A percentile compares a stretch with the other conserved stretches of the same genome.
Evolutionary conservation across 306 rosid genomes (phyloP).

Genomic region (Pyrus pyrifolia): DNA sequence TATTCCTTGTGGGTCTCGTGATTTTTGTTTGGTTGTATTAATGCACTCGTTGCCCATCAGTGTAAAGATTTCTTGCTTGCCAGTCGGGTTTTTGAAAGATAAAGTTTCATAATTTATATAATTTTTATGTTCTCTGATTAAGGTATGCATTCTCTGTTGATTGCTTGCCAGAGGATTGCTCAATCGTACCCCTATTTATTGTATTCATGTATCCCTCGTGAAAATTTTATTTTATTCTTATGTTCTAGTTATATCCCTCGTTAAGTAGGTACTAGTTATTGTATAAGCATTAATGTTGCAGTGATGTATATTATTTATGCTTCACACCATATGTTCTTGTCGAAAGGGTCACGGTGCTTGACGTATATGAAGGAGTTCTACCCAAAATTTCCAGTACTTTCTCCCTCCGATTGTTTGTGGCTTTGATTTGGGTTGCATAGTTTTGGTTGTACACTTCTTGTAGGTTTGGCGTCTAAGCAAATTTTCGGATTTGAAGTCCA

Average conservation of each 20-base stretch:
- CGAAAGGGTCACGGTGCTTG: neutral
- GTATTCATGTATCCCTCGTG: neutral
- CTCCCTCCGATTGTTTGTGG: neutral
- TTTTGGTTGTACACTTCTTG: neutral
- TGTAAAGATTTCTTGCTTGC: neutral
- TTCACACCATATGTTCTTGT: neutral
- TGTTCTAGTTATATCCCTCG: too few species aligned
- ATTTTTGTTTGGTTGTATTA: neutral
- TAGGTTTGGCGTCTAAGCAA: neutral
- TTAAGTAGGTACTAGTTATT: neutral
- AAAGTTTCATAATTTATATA: neutral
- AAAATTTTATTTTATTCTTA: neutral
- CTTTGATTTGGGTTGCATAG: neutral
- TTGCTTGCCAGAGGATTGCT: neutral
- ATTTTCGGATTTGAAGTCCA: neutral
- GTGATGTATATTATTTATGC: neutral
- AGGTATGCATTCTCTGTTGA: neutral
- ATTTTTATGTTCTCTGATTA: neutral
- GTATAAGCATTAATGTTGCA: neutral
- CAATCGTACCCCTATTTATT: neutral
- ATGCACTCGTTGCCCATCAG: neutral
- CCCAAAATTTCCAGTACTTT: neutral
- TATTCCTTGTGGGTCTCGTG: conserved; percentile 1
- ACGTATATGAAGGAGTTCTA: neutral
- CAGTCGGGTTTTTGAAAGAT: neutral